Evolutionary conservation across 1,284 basidiomycete species (phyloP), one percentile per base, ranked within the genome.

Genomic region (Fomitopsis schrenkii): DNA sequence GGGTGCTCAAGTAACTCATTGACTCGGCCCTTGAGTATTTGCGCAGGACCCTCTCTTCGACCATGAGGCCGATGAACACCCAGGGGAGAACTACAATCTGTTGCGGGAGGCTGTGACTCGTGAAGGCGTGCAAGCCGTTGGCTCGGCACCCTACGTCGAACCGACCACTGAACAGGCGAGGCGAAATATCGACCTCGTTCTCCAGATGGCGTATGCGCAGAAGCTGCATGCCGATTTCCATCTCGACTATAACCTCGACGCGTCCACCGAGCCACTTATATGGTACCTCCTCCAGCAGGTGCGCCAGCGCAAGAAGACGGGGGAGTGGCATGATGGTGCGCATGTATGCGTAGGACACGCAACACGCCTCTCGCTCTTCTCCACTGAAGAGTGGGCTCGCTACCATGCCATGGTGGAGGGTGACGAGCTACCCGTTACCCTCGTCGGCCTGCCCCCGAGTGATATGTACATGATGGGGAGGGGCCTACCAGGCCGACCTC

Each of bases 381-480:
- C 79, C 12, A 62, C 68, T 2, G 68, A 68, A 26, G 75, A 85
- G 66, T 85, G 85, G 81, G 63, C 65, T 28, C 71, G 73, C 40
- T 74, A 84, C 22, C 70, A 72, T 2, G 71, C 68, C 17, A 59
- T 59, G 12, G 66, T 75, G 22, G 22, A 63, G 26, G 67, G 66
- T 33, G 66, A 68, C 50, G 64, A 65, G 10, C 75, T 85, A 17
- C 81, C 83, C 1, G 75, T 86, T 55, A 75, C 76, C 59, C 77
- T 88, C 48, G 80, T 88, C 6, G 80, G 82, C 2, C 75, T 88
- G 10, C 86, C 84, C 9, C 84, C 86, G 67, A 86, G 81, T 61
- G 85, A 89, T 64, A 74, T 86, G 68, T 88, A 87, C 72, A 87
- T 87, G 82, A 84, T 85, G 76, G 85, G 84, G 17, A 75, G 83